Percentiles rank a stretch among this genome's conserved stretches.
Conservation (phyloP, 2,329 filamentous ascomycete species). For the Domatiomyces catenatus region DNA sequence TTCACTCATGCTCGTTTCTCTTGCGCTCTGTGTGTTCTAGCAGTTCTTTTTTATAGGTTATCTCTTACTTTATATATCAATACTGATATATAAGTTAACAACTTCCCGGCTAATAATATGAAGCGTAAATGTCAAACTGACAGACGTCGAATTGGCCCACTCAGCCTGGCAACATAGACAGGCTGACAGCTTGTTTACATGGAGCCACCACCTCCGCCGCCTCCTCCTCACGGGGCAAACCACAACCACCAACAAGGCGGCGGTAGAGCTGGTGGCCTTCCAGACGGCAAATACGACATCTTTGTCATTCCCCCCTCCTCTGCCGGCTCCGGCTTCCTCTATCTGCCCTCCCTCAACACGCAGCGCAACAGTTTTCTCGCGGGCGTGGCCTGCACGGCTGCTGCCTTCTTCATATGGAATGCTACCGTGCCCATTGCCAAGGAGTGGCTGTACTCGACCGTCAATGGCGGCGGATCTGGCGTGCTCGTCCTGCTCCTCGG, state of each 20-base stretch:
- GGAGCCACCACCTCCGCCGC: conserved; percentile 55
- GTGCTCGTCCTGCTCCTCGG: conserved; percentile 56
- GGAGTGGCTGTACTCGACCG: conserved; percentile 55
- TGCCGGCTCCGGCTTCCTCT: conserved; percentile 75
- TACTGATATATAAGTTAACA: too few species aligned
- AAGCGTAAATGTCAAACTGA: neutral
- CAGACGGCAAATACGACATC: conserved; percentile 87
- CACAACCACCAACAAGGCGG: conserved; percentile 58
- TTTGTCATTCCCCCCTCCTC: conserved; percentile 92
- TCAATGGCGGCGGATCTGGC: conserved; percentile 57
- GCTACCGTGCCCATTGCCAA: conserved; percentile 58
- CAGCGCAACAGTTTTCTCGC: conserved; percentile 84
- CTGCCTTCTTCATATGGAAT: conserved; percentile 57
- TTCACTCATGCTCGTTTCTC: too few species aligned
- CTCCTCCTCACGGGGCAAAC: conserved; percentile 69
- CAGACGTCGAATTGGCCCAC: neutral
- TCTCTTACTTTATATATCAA: too few species aligned
- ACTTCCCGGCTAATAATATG: neutral
- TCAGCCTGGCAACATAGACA: neutral
- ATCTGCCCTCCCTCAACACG: conserved; percentile 76
- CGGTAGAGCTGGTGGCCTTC: conserved; percentile 45
- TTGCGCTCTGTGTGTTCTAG: too few species aligned
- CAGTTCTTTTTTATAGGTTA: too few species aligned
- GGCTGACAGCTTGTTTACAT: conserved; percentile 9
- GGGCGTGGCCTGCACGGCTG: conserved; percentile 62